Conservation (phyloP, 768 basidiomycete genomes). For the Phaeolepiota aurea region DNA sequence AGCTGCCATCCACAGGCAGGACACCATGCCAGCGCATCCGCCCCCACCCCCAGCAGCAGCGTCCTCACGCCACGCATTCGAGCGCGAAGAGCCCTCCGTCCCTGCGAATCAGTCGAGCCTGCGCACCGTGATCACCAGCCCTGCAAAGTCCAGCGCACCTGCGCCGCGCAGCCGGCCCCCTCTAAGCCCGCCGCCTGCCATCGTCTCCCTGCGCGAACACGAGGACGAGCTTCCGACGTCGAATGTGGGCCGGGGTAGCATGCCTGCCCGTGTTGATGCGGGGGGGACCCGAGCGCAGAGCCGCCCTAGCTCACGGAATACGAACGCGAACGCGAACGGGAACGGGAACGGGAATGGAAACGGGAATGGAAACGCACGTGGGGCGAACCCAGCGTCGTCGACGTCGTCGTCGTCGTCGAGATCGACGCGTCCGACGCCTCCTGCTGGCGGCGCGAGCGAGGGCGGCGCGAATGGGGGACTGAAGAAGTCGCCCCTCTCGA, state of each 20-base stretch:
- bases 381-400: no score
- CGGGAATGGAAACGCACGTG: no score
- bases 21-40: background rate
- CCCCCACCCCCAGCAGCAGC: background rate
- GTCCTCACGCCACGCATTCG: background rate
- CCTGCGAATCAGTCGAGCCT: background rate
- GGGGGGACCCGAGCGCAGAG: background rate
- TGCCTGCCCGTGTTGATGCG: slow-evolving; percentile 7
- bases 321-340: background rate
- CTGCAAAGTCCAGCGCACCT: background rate
- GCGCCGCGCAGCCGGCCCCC: background rate
- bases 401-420: background rate
- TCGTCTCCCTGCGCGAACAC: slow-evolving; percentile 1
- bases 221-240: slow-evolving; percentile 17
- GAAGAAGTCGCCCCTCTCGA: background rate
- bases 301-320: background rate
- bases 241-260: slow-evolving; percentile 17
- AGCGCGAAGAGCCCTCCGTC: slow-evolving; percentile 5
- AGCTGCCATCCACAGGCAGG: background rate
- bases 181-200: background rate
- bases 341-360: no score
- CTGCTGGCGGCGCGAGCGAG: background rate
- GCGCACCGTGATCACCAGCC: background rate
- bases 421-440: background rate
- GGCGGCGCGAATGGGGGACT: background rate